Evolutionary conservation across 1,284 basidiomycete species (phyloP).

Genomic region (Acaromyces ingoldii): DNA sequence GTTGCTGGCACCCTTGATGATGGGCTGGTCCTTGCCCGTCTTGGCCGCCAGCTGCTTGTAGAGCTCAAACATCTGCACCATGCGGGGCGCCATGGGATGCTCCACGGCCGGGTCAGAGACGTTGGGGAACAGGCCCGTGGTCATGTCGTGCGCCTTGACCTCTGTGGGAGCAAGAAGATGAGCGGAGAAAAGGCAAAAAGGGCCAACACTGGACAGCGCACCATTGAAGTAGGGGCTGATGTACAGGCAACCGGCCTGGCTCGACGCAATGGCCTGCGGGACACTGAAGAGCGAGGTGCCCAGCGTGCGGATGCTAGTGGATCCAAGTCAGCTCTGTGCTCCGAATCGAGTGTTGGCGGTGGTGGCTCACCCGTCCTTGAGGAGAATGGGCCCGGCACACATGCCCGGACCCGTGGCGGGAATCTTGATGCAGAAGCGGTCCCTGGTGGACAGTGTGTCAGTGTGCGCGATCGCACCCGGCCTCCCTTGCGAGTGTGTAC

Average conservation of each 20-base stretch:
- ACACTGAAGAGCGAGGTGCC: conserved; percentile 47
- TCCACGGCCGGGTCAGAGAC: conserved; percentile 14
- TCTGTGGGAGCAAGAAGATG: background rate
- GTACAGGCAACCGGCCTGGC: conserved; percentile 43
- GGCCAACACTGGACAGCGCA: background rate
- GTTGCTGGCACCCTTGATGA: conserved; percentile 27
- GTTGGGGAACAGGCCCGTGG: conserved; percentile 18
- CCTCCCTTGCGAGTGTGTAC: conserved; percentile 37
- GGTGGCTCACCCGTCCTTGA: conserved; percentile 36
- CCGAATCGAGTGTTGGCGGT: too few species aligned
- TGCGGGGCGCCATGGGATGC: conserved; percentile 24
- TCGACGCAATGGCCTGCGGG: conserved; percentile 44
- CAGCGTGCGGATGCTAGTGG: conserved; percentile 36
- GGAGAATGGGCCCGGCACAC: conserved; percentile 31
- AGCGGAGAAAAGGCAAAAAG: background rate
- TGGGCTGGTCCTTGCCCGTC: conserved; percentile 21
- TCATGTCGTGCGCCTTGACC: conserved; percentile 20
- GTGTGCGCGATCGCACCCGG: too few species aligned
- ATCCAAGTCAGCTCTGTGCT: background rate
- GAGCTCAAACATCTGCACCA: conserved; percentile 22
- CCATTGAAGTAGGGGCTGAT: conserved; percentile 48
- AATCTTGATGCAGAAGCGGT: conserved; percentile 51
- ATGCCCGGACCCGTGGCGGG: conserved; percentile 49
- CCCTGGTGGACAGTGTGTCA: conserved; percentile 21
- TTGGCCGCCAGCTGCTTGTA: conserved; percentile 14